These are phyloP conservation scores for Verticillium albo-atrum DNA, from an alignment of 2,329 filamentous ascomycete genomes.

Conservation along the genomic window DNA sequence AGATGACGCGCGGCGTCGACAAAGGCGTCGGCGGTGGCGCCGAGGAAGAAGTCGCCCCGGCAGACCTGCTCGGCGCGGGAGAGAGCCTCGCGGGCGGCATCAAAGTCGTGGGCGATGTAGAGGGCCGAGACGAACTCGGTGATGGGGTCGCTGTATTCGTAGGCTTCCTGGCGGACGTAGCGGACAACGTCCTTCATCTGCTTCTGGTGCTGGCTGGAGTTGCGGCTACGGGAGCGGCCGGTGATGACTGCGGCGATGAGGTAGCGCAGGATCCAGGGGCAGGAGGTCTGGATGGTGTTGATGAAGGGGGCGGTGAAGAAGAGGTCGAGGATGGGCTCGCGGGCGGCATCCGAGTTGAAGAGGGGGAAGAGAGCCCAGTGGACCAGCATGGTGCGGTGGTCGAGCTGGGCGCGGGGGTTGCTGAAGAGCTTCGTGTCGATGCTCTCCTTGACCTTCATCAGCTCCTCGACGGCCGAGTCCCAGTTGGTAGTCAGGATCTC, in stretches of 20 bases:
- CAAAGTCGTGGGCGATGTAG: conserved; percentile 82
- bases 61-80: conserved; percentile 85
- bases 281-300: conserved; percentile 98
- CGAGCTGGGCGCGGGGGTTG: conserved; percentile 91
- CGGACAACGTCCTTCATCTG: conserved; percentile 96
- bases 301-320: conserved; percentile 98
- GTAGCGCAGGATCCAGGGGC: conserved; percentile 95
- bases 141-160: conserved; percentile 95
- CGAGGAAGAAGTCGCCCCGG: conserved; percentile 92
- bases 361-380: conserved; percentile 99
- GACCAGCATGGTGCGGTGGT: conserved; percentile 94
- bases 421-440: conserved; percentile 96
- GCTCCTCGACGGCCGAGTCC: conserved; percentile 88
- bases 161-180: conserved; percentile 93
- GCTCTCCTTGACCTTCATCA: conserved; percentile 82
- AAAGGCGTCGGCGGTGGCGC: conserved; percentile 77
- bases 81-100: conserved; percentile 89
- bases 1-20: conserved; percentile 92
- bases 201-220: conserved; percentile 88
- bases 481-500: conserved; percentile 95
- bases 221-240: conserved; percentile 75
- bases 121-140: conserved; percentile 95
- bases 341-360: conserved; percentile 93
- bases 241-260: conserved; percentile 92
- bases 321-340: conserved; percentile 87